Base-by-base conservation (phyloP, 768 basidiomycete species). In the Panus rudis region DNA sequence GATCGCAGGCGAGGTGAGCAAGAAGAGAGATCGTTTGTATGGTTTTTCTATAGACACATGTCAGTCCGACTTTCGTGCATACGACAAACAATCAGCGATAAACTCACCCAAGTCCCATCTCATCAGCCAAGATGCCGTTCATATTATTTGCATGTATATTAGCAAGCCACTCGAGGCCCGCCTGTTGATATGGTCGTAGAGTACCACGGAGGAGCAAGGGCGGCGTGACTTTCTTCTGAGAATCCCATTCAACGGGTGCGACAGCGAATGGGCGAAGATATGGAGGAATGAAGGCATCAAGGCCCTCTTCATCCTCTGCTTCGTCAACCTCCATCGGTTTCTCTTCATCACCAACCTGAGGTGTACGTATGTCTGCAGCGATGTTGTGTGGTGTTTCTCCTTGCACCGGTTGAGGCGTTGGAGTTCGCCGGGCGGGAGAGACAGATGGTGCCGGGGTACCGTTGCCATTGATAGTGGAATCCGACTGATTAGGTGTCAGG, bases 21-120 rank as follows among this genome's bases (percentile, higher is more conserved):
- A 99, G 68, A 27, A 98, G 72, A 1, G 94, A 75, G 38, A 99
- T 98, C 1, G 94, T 94, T 64, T 99, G 96, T 24, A 99, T 89
- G 0, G 96, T 98, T 70, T 90, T 90, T 39, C 91, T 97, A 54
- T 31, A 4, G 12, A 26, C 47, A 28, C 37, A 4, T n/a, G 28
- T 35, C n/a, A 39, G 20, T 41, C 19, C 2, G 35, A 25, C 35
- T 49, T 42, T 45, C 50, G 33, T 43, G 37, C 11, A 11, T 20
- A 30, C 4, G 4, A 21, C 8, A 20, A 44, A 12, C 28, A 19
- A 41, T n/a, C 2, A 30, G 20, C 7, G 48, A 21, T 16, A 25
- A 20, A 72, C 83, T 31, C 55, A 93, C 90, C 92, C 92, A 6
- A 94, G 64, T 33, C 92, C 92, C 92, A 96, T 93, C 62, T 94